Base-by-base conservation (phyloP, 176 grass and related monocot genomes). In the Eremochloa ophiuroides region DNA sequence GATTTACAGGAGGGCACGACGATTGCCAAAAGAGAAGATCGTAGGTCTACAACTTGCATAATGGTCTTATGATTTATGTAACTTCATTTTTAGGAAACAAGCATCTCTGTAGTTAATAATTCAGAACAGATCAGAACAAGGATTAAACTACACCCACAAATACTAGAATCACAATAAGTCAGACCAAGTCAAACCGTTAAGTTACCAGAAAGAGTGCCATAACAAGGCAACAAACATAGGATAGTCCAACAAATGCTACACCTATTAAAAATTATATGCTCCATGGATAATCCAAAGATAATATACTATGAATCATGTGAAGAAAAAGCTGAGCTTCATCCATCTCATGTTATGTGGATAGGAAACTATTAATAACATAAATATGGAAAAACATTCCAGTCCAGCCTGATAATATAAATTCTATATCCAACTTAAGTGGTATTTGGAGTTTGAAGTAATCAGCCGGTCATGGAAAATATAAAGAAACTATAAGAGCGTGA, bases 91-190 rank as follows among this genome's bases (percentile, higher is more conserved):
- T 7, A 33, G 26, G 31, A 30, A 64, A 62, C 63, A 17, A 51
- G 55, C 38, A 63, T 18, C 14, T 18, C n/a, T n/a, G n/a, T n/a
- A n/a, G n/a, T n/a, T n/a, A n/a, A 26, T 27, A 50, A 62, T 51
- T 58, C 75, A 79, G 7, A 71, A 77, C 26, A 28, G 16, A 80
- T 58, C 69, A 67, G 2, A 81, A n/a, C n/a, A 81, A 69, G 68
- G 23, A 79, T 39, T 46, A 80, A 39, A 40, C 11, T 0, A 66
- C 22, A 27, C 8, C 22, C 30, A 26, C 40, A 40, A 27, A 66
- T 43, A 48, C 20, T 50, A 38, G 14, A 75, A 50, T 39, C 31
- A 66, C n/a, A 75, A 50, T n/a, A 72, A n/a, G 29, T 61, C 20
- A 38, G 40, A 73, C 9, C 10, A 28, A n/a, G n/a, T n/a, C n/a